Conservation (phyloP, 78 protist genomes). For the Dictyostelium capitatum region DNA sequence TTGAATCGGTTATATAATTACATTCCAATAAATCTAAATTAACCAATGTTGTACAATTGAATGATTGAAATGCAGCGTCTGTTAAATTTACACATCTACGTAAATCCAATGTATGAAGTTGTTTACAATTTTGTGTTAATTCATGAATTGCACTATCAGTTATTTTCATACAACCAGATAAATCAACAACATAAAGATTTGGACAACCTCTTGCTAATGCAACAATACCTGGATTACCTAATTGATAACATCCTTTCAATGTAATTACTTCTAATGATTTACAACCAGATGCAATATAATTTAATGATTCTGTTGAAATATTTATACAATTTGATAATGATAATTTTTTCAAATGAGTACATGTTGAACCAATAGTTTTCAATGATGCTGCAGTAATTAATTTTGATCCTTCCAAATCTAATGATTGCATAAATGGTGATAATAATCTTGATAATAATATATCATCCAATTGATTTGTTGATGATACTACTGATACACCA, state of each 20-base stretch:
- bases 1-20: constrained; percentile 20
- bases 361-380: constrained; percentile 19
- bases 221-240: constrained; percentile 29
- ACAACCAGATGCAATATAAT: constrained; percentile 29
- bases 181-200: constrained; percentile 38
- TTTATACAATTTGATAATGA: constrained; percentile 50
- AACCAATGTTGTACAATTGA: constrained; percentile 12
- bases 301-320: constrained; percentile 30
- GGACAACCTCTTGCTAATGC: constrained; percentile 50
- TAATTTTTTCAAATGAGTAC: constrained; percentile 18
- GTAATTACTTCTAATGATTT: constrained; percentile 8
- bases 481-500: not conserved
- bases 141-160: constrained; percentile 62
- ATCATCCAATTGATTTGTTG: constrained; percentile 49
- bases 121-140: constrained; percentile 17
- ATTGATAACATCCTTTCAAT: constrained; percentile 45
- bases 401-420: constrained; percentile 67
- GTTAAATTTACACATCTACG: constrained; percentile 54
- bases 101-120: constrained; percentile 58
- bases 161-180: constrained; percentile 62
- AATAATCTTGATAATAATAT: constrained; percentile 7
- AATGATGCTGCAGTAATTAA: not conserved
- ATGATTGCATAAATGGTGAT: not conserved
- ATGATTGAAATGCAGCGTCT: constrained; percentile 64
- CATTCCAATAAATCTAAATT: constrained; percentile 63